Evolutionary conservation across 257 asterid species (phyloP).

Genomic region (Solanum tarapatanum): DNA sequence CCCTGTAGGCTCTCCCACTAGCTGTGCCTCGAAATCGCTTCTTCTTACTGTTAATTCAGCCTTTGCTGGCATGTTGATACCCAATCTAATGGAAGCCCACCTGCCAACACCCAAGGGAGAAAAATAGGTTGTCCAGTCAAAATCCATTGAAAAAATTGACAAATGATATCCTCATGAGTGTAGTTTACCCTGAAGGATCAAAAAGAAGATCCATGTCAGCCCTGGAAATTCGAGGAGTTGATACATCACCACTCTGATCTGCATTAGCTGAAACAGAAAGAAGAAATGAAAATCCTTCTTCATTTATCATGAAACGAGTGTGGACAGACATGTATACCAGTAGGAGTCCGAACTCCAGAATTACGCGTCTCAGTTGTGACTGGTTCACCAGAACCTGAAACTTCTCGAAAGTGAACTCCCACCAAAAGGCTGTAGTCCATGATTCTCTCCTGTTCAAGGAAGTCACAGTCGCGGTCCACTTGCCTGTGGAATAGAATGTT

Average conservation of each 20-base stretch:
- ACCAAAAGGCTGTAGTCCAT: constrained; percentile 93
- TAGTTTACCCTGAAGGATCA: constrained; percentile 29
- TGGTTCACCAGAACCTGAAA: constrained; percentile 54
- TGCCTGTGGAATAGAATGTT: constrained; percentile 42
- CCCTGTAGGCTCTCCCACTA: constrained; percentile 76
- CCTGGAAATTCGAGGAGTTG: constrained; percentile 19
- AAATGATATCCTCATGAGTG: background rate
- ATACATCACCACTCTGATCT: constrained; percentile 18
- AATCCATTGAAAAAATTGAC: background rate
- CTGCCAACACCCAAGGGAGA: constrained; percentile 15
- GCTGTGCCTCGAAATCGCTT: constrained; percentile 33
- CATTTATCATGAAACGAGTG: background rate
- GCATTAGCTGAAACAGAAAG: constrained; percentile 15
- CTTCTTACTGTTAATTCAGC: constrained; percentile 62
- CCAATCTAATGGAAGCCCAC: constrained; percentile 36
- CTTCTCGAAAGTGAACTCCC: constrained; percentile 73
- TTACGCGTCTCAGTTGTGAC: constrained; percentile 14
- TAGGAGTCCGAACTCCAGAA: constrained; percentile 15
- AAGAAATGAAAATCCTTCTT: background rate
- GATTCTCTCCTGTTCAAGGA: constrained; percentile 87
- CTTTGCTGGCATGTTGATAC: constrained; percentile 57
- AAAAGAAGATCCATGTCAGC: constrained; percentile 20
- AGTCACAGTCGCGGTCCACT: constrained; percentile 80
- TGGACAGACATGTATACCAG: constrained; percentile 16
- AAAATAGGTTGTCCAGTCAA: background rate